Evolutionary conservation across 1,284 basidiomycete species (phyloP).

Genomic region (Ceratobasidium sp.): DNA sequence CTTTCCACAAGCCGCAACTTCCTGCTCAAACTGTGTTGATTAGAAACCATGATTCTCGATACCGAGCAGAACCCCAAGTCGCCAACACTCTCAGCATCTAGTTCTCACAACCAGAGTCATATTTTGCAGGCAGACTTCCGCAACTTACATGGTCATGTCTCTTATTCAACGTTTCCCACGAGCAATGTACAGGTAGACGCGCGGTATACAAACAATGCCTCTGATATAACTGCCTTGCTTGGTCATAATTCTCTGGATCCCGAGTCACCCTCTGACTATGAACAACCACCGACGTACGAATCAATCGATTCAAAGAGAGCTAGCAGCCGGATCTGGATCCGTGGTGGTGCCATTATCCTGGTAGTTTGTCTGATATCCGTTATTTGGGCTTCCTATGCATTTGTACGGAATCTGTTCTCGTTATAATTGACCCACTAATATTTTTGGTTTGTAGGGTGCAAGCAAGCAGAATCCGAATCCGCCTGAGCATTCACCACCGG

Average conservation of each 20-base stretch:
- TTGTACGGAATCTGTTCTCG: not conserved
- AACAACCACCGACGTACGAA: constrained; percentile 1
- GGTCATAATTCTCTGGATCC: not conserved
- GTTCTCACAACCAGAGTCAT: not conserved
- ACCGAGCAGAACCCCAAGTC: not conserved
- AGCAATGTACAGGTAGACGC: not conserved
- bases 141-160: not conserved
- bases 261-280: not conserved
- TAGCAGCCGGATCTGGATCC: not conserved
- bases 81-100: not conserved
- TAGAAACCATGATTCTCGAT: constrained; percentile 6
- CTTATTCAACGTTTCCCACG: constrained; percentile 15
- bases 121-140: not conserved
- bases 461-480: not conserved
- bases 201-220: not conserved
- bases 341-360: not conserved
- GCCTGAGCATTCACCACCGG: not conserved
- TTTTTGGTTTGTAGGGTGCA: not conserved
- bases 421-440: not conserved
- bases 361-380: not conserved
- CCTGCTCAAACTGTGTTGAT: not conserved
- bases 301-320: not conserved
- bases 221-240: not conserved
- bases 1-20: not conserved
- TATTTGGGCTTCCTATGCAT: not conserved